Evolutionary conservation across 257 asterid genomes (phyloP).

Genomic region (Paulownia fortunei): DNA sequence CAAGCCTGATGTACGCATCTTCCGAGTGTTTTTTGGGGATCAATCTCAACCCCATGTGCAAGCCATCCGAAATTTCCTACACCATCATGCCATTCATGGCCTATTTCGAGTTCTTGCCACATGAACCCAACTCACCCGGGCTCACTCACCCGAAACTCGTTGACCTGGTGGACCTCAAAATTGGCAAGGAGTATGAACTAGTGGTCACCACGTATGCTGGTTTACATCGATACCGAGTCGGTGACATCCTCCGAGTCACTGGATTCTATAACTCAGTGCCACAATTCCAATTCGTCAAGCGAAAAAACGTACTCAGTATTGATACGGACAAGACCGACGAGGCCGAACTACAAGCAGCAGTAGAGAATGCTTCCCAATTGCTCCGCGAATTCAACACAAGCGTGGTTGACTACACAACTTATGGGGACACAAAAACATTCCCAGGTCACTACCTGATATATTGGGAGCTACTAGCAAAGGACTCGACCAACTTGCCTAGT

Average conservation of each 20-base stretch:
- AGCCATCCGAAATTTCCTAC: slow-evolving; percentile 45
- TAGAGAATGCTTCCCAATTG: slow-evolving; percentile 32
- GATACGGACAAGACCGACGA: slow-evolving; percentile 47
- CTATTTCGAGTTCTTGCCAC: slow-evolving; percentile 45
- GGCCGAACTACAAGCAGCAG: slow-evolving; percentile 40
- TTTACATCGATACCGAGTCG: slow-evolving; percentile 42
- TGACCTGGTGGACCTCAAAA: slow-evolving; percentile 41
- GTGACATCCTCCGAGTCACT: slow-evolving; percentile 43
- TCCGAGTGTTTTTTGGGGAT: slow-evolving; percentile 49
- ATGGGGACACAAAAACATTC: slow-evolving; percentile 31
- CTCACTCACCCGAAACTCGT: slow-evolving; percentile 16
- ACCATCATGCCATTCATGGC: slow-evolving; percentile 49
- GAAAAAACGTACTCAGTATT: slow-evolving; percentile 43
- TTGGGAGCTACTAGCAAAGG: slow-evolving; percentile 36
- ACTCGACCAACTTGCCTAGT: neutral
- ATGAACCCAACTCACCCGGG: no score
- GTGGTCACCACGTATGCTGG: slow-evolving; percentile 50
- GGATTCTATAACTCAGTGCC: slow-evolving; percentile 51
- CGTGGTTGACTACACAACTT: slow-evolving; percentile 45
- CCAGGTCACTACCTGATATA: slow-evolving; percentile 43
- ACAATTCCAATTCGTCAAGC: slow-evolving; percentile 33
- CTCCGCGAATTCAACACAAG: slow-evolving; percentile 12
- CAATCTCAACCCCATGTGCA: slow-evolving; percentile 40
- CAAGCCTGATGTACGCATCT: slow-evolving; percentile 39
- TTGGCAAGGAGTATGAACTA: slow-evolving; percentile 46